Base-by-base conservation (phyloP, 805 yeast genomes). In the Wickerhamiella azymoides region DNA sequence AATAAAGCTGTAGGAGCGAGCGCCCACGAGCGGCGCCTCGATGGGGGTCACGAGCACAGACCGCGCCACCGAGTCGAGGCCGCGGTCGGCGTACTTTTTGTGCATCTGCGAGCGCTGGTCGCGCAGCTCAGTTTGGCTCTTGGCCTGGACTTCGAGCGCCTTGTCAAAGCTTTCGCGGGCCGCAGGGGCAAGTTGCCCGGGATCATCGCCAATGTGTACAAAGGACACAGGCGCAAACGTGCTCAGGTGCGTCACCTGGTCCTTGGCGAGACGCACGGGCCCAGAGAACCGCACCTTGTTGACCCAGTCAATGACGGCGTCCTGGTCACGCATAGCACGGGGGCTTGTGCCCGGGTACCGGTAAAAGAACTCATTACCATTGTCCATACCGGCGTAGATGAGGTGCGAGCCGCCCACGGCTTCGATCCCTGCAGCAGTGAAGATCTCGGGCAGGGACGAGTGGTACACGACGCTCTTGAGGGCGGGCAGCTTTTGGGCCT, bases 401-500 rank as follows among this genome's bases (percentile, higher is more conserved):
- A 53, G 49, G 6, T 51, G 49, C 2, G 51, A 43, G 30, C 58
- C 57, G 18, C 40, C 46, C 28, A 52, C 49, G 9, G 52, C 51
- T 3, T 51, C 54, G 3, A 21, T 16, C 24, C 49, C 50, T 3
- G 33, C 33, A 30, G 33, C 33, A 10, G 16, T 6, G 10, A 54
- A 49, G 13, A 56, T 39, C n/a, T 48, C 45, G 8, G 17, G 18
- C 36, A 24, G 27, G 27, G 55, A 40, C 10, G 57, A 43, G 19
- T 54, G 50, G 42, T 50, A 52, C 5, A 54, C 24, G 13, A 43
- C 48, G 10, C 54, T 51, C n/a, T 53, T 49, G 40, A 47, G 47
- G 8, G 17, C 39, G 11, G 47, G 49, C 46, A 56, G 40, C 16
- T 43, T 42, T 21, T 44, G 17, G 2, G 68, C 59, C 21, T 65